Evolutionary conservation across 352 stramenopile genomes (phyloP), one percentile per base, ranked within the genome.

Genomic region (Hyaloperonospora arabidopsidis): DNA sequence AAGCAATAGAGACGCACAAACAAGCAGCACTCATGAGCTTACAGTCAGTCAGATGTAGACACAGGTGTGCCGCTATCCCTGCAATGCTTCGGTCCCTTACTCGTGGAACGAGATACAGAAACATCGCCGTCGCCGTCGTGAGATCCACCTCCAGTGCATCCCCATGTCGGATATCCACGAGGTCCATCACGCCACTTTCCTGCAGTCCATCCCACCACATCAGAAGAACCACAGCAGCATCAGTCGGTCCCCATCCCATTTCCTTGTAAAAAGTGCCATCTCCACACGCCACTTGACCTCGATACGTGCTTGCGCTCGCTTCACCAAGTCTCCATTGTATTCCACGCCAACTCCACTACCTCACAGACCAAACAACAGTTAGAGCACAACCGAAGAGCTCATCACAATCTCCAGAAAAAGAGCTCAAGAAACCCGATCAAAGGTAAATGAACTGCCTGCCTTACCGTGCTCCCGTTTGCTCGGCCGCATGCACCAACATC

Each of bases 101-200:
- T 69, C 86, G 62, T 6, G 82, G 82, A 2, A 93, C 79, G 36
- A 93, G 74, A 59, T 93, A 93, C 36, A 93, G 60, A 60, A 93
- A 93, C 18, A 93, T 36, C 8, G 81, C 72, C 0, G 82, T 90
- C 2, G 82, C 79, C 2, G 49, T 19, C 13, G 77, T 75, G 0
- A 90, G 66, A 53, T 93, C 78, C 13, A 68, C 67, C 44, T 74
- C 45, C 21, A 86, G 60, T 19, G 82, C 82, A 44, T 93, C 74
- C 5, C 67, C 69, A 59, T 90, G 72, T 34, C 63, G 54, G 45
- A 93, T 80, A 14, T 78, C 58, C 35, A 93, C 77, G 40, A 74
- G 45, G 15, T 74, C 51, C 12, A 53, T 21, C 18, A 86, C 52
- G 32, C 54, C 62, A 36, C 74, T 56, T 13, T 80, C 69, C 72